Conservation (phyloP, 306 rosid species). For the Trifolium subterraneum region DNA sequence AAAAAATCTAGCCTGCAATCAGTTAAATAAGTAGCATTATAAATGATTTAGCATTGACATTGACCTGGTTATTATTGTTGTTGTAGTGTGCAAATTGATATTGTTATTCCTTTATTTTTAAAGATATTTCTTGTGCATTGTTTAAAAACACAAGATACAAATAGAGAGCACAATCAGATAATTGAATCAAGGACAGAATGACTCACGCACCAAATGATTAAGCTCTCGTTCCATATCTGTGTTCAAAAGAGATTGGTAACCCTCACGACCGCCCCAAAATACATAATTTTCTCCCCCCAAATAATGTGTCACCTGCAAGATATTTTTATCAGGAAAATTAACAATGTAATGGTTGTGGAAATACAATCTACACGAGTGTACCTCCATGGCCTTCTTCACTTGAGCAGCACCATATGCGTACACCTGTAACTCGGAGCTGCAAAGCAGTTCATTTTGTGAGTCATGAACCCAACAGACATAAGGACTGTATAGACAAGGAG, state of each 20-base stretch:
- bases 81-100: constrained; percentile 18
- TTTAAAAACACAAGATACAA: background rate
- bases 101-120: constrained; percentile 19
- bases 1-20: constrained; percentile 80
- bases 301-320: constrained; percentile 80
- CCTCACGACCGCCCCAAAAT: constrained; percentile 99
- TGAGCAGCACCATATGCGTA: constrained; percentile 96
- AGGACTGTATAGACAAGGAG: constrained; percentile 4
- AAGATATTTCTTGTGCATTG: constrained; percentile 28
- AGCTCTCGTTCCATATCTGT: constrained; percentile 98
- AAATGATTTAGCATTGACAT: constrained; percentile 4
- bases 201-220: constrained; percentile 74
- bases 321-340: constrained; percentile 38
- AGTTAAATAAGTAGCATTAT: constrained; percentile 26
- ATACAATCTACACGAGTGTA: constrained; percentile 39
- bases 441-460: constrained; percentile 39
- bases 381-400: constrained; percentile 99
- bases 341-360: constrained; percentile 6
- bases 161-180: constrained; percentile 16
- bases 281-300: constrained; percentile 96
- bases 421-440: constrained; percentile 82
- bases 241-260: constrained; percentile 90
- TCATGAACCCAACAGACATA: constrained; percentile 30
- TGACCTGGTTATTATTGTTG: constrained; percentile 2
- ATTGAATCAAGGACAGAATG: background rate